Base-by-base conservation (phyloP, 2,329 filamentous ascomycete genomes). In the Cladosporium sp. region DNA sequence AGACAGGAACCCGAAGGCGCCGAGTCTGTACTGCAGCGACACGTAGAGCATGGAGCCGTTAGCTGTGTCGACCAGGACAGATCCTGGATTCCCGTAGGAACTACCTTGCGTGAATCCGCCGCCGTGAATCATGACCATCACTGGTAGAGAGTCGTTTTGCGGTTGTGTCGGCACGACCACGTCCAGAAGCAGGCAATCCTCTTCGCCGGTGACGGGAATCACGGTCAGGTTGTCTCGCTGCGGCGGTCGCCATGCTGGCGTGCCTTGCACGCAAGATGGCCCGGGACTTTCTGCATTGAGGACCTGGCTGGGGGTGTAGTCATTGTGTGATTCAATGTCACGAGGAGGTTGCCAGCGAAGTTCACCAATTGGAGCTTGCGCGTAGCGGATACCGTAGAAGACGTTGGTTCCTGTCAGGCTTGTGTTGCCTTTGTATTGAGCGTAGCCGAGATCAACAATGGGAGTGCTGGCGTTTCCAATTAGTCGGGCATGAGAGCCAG, bases 181-280 rank as follows among this genome's bases (percentile, higher is more conserved):
- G 54, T 77, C 74, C 37, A 76, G 58, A 36, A 73, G 70, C 48
- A 77, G 57, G 60, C 75, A 77, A 60, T 77, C 73, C 58, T 77
- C 74, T 25, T 58, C 34, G 4, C 49, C 47, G 9, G 49, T 52
- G 5, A 51, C 49, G 8, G 56, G 35, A 20, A 58, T 25, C 7
- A 58, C 58, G 8, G 34, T 57, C 5, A 57, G 58, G 34, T 34
- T 62, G 34, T 51, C 54, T 17, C 32, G 60, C 47, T 47, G 44
- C 32, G 32, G 58, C 45, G 54, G 39, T 51, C 56, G 47, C 56
- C 47, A 37, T 19, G 39, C 37, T 37, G 68, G 63, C 34, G 48
- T 55, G 5, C 65, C 65, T 58, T 70, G 68, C 9, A 68, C 62
- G 51, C 71, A 73, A 24, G 61, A 58, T 15, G 66, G 65, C 3